phyloP scores from a whole-genome alignment of 306 rosid species.

The Cicer yamashitae region DNA sequence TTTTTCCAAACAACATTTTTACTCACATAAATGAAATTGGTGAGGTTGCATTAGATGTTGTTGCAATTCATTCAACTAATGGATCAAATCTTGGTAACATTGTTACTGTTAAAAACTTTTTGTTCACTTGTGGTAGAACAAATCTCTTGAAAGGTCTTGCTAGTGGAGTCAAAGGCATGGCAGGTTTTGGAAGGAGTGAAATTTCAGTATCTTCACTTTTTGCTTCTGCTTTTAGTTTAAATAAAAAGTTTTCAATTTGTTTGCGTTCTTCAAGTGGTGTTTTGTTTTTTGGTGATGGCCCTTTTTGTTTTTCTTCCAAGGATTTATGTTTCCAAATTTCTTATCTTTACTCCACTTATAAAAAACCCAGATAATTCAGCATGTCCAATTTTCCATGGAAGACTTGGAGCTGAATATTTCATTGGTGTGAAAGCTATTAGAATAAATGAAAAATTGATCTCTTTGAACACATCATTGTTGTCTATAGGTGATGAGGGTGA shows the following conservation, averaged over 20 bases:
- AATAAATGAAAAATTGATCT: slow-evolving; percentile 37
- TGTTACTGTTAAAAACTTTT: slow-evolving; percentile 38
- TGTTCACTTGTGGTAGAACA: slow-evolving; percentile 50
- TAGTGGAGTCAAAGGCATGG: slow-evolving; percentile 53
- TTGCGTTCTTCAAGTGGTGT: slow-evolving; percentile 39
- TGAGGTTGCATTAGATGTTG: slow-evolving; percentile 44
- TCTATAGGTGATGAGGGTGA: slow-evolving; percentile 44
- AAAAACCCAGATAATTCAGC: slow-evolving; percentile 52
- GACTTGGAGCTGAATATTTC: slow-evolving; percentile 49
- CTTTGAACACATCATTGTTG: slow-evolving; percentile 39
- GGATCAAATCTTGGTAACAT: slow-evolving; percentile 39
- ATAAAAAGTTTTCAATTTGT: slow-evolving; percentile 54
- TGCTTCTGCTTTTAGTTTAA: slow-evolving; percentile 48
- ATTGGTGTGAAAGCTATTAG: slow-evolving; percentile 50
- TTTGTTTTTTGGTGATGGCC: not conserved
- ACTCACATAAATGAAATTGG: slow-evolving; percentile 23
- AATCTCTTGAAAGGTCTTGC: slow-evolving; percentile 50
- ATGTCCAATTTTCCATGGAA: slow-evolving; percentile 6
- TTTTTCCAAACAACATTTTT: slow-evolving; percentile 43
- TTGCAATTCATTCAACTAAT: slow-evolving; percentile 48
- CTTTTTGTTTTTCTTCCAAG: slow-evolving; percentile 38
- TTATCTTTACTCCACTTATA: slow-evolving; percentile 48
- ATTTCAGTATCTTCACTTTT: slow-evolving; percentile 49
- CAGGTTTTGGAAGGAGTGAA: slow-evolving; percentile 48
- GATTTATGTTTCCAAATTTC: slow-evolving; percentile 44